Evolutionary conservation across 129 eudicot species (phyloP).

Genomic region (Tanacetum coccineum): DNA sequence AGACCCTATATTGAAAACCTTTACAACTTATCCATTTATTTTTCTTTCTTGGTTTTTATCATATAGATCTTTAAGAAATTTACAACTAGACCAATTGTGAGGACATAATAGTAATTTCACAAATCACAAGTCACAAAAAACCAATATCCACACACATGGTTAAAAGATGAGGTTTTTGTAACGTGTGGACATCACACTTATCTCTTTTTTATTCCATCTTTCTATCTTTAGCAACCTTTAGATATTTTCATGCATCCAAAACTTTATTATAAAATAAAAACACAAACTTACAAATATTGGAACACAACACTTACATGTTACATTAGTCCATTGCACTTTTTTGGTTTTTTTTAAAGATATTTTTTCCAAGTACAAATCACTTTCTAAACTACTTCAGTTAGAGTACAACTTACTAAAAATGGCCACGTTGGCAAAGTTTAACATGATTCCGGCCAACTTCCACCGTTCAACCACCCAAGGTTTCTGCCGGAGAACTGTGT

Average conservation of each 20-base stretch:
- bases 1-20: too few species aligned
- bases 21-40: too few species aligned
- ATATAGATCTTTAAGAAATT: not conserved
- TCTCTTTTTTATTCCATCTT: conserved; percentile 14
- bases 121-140: too few species aligned
- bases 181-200: conserved; percentile 99
- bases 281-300: conserved; percentile 27
- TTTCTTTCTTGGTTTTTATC: not conserved
- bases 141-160: conserved; percentile 45
- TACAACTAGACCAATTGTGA: too few species aligned
- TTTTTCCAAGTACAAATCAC: not conserved
- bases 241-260: conserved; percentile 34
- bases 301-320: not conserved
- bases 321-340: conserved; percentile 24
- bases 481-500: conserved; percentile 32
- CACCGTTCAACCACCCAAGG: conserved; percentile 47
- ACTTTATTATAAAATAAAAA: not conserved
- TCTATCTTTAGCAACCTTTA: not conserved
- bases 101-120: too few species aligned
- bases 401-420: conserved; percentile 27
- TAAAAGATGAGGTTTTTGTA: conserved; percentile 59
- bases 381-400: not conserved
- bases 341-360: not conserved
- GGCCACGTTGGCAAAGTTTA: conserved; percentile 60
- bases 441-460: conserved; percentile 43